Evolutionary conservation across 495 filamentous ascomycete genomes (phyloP).

Genomic region (Alectoria sarmentosa): DNA sequence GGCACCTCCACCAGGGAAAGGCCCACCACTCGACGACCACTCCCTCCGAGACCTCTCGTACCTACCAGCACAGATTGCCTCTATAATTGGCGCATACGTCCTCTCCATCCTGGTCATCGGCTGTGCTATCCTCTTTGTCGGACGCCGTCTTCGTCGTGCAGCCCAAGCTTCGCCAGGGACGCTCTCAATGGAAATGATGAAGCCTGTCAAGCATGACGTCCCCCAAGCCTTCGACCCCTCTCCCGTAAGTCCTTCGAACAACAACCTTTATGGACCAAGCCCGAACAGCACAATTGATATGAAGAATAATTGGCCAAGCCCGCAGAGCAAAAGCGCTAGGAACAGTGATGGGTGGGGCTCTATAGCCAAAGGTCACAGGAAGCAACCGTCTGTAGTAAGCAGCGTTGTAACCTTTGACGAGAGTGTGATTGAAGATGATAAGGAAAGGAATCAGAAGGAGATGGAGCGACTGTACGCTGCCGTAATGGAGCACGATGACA

Average conservation of each 20-base stretch:
- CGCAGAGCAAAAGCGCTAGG: slow-evolving; percentile 29
- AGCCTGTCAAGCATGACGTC: slow-evolving; percentile 31
- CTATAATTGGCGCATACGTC: slow-evolving; percentile 73
- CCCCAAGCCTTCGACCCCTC: slow-evolving; percentile 30
- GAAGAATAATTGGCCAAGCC: slow-evolving; percentile 36
- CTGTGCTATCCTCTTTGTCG: slow-evolving; percentile 56
- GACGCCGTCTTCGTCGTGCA: slow-evolving; percentile 49
- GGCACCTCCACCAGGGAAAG: slow-evolving; percentile 51
- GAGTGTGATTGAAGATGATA: slow-evolving; percentile 64
- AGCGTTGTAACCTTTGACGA: slow-evolving; percentile 64
- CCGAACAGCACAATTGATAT: slow-evolving; percentile 35
- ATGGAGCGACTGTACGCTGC: slow-evolving; percentile 87
- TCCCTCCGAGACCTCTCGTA: slow-evolving; percentile 52
- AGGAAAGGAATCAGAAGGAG: slow-evolving; percentile 63
- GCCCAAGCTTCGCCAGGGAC: slow-evolving; percentile 46
- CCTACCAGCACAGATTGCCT: slow-evolving; percentile 68
- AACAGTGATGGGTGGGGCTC: slow-evolving; percentile 40
- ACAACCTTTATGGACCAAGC: slow-evolving; percentile 38
- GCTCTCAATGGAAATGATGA: slow-evolving; percentile 57
- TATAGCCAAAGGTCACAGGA: slow-evolving; percentile 32
- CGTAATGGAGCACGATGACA: slow-evolving; percentile 82
- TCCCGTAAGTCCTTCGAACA: slow-evolving; percentile 26
- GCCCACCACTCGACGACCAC: slow-evolving; percentile 45
- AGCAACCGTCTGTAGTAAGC: slow-evolving; percentile 37
- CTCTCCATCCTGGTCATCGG: slow-evolving; percentile 63